Evolutionary conservation across 805 yeast genomes (phyloP), one percentile per base, ranked within the genome.

Genomic region (Zygosaccharomyces bailii): DNA sequence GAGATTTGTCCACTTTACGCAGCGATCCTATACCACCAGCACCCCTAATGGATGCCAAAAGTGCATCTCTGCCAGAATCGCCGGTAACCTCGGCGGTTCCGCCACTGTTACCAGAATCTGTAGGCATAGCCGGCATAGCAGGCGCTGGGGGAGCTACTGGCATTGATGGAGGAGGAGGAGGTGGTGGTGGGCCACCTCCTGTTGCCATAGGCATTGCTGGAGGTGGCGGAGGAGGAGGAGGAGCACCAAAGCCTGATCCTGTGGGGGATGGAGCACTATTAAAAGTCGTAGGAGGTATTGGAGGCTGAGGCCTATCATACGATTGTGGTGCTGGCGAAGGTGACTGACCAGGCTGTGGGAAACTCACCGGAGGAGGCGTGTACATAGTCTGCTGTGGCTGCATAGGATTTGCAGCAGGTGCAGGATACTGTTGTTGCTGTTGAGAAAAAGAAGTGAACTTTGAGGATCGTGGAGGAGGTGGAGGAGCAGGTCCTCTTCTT

Each of bases 31-130:
- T 30, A 29, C 91, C 90, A 10, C 82, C 84, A 0, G 96, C 82
- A 30, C 82, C 79, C 54, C 96, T 74, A 53, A 91, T 91, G 0
- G 97, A 87, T 0, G 95, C 86, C 48, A 91, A 70, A 33, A 91
- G 72, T 0, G 95, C 95, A 62, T 86, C 95, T 54, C 96, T 72
- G 0, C 82, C 82, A 1, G 70, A 67, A 52, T 75, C 89, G 4
- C 68, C 79, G 1, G 67, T 59, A 18, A 49, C 18, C 39, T 61
- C 67, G 5, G 46, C 32, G 6, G 48, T 33, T 2, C 34, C 41
- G n/a, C 51, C 27, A 6, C 50, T 39, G 16, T 46, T 51, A 18
- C 53, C 53, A 9, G 53, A 46, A 9, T 45, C 43, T 24, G 47
- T 45, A 8, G 43, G 37, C 8, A 51, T 40, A 18, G 54, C 35